phyloP scores from a whole-genome alignment of 75 land plant genomes.

The Cryptomeria japonica region DNA sequence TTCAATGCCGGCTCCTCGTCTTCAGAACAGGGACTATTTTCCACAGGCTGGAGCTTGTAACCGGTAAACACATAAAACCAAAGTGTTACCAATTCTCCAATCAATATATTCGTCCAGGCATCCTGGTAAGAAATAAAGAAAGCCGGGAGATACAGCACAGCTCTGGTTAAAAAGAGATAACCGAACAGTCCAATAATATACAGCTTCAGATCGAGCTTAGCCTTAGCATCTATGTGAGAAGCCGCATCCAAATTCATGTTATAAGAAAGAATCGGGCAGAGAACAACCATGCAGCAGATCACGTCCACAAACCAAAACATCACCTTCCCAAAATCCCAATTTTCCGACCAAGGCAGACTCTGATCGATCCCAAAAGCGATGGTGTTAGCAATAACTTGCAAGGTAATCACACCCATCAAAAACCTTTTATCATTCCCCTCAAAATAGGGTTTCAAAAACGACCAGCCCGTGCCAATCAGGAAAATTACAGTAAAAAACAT shows the following conservation, averaged over 20 bases:
- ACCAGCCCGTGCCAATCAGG: conserved; percentile 42
- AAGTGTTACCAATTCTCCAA: not conserved
- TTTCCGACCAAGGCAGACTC: conserved; percentile 30
- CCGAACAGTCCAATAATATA: conserved; percentile 38
- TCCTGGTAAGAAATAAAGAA: conserved; percentile 19
- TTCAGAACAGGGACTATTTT: conserved; percentile 25
- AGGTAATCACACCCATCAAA: conserved; percentile 35
- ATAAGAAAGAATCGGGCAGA: no score
- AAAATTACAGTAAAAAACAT: conserved; percentile 39
- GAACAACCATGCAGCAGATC: no score
- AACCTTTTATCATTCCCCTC: conserved; percentile 43
- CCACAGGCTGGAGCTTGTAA: conserved; percentile 39
- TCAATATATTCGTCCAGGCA: conserved; percentile 25
- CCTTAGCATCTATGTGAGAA: conserved; percentile 34
- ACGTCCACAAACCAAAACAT: no score
- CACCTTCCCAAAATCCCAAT: conserved; percentile 37
- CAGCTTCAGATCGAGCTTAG: conserved; percentile 22
- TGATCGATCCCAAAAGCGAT: conserved; percentile 20
- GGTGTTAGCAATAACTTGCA: conserved; percentile 36
- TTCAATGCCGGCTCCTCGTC: conserved; percentile 30
- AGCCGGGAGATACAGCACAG: conserved; percentile 31
- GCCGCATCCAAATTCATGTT: no score
- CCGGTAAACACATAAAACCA: conserved; percentile 41
- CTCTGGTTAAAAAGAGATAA: conserved; percentile 38
- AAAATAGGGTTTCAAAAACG: conserved; percentile 26